Evolutionary conservation across 768 basidiomycete genomes (phyloP).

Genomic region (Tulasnella sp.): DNA sequence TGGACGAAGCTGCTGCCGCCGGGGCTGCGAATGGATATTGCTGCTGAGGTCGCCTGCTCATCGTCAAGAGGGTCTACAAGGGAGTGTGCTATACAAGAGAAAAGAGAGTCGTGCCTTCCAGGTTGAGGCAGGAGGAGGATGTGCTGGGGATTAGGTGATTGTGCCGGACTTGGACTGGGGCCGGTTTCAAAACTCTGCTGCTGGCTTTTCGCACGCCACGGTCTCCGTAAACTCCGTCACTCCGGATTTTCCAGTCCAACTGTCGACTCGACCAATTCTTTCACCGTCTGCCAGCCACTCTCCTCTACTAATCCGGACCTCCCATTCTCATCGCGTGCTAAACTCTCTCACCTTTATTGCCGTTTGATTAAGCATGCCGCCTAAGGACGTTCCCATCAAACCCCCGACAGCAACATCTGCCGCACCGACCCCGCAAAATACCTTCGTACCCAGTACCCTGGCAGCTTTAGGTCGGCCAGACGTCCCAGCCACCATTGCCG

Average conservation of each 20-base stretch:
- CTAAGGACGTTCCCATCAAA: conserved; percentile 4
- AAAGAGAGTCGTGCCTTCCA: neutral
- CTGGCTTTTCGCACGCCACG: neutral
- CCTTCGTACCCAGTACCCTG: conserved; percentile 71
- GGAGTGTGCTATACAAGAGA: neutral
- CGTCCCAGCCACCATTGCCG: conserved; percentile 30
- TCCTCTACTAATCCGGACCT: neutral
- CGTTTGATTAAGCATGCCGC: neutral
- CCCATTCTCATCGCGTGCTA: neutral
- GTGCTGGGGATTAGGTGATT: neutral
- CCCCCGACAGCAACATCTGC: conserved; percentile 28
- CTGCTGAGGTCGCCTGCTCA: neutral
- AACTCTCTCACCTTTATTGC: neutral
- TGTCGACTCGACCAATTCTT: neutral
- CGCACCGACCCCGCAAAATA: conserved; percentile 81
- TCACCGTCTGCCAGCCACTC: neutral
- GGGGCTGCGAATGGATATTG: conserved; percentile 2
- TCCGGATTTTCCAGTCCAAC: neutral
- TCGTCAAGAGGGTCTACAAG: neutral
- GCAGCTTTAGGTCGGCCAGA: conserved; percentile 65
- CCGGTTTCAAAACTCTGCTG: neutral
- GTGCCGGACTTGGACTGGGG: neutral
- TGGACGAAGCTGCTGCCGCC: neutral
- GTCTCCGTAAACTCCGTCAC: neutral
- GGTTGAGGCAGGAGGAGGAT: neutral